Base-by-base conservation (phyloP, 306 rosid genomes). In the Glycine latifolia region DNA sequence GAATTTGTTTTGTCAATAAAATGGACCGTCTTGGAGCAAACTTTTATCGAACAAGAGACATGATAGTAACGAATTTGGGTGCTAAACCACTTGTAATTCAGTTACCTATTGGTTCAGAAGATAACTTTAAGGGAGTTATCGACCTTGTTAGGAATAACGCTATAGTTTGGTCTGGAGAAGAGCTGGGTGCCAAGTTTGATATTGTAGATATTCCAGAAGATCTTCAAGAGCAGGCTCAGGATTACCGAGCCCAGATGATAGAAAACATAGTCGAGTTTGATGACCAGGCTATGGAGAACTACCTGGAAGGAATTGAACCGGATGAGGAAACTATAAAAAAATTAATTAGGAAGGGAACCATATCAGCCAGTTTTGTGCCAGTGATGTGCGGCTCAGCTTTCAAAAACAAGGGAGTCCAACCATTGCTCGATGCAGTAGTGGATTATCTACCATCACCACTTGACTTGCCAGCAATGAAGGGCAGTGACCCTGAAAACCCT, bases 11-110 rank as follows among this genome's bases (percentile, higher is more conserved):
- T 82, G 92, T 95, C 82, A 95, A 95, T 78, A 93, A 95, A 82
- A 95, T 95, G 99, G 99, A 95, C 77, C 96, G 99, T 10, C 97
- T 95, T 73, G 99, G 99, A 60, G 99, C 99, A 3, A 91, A 95
- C 81, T 93, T 93, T 63, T 93, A 89, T 84, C 87, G 97, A 46
- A 95, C 99, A 46, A 93, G 98, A 79, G 99, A 95, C 84, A 95
- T 95, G 99, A 93, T 93, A 54, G 93, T 95, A 76, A 82, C 93
- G 41, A 95, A 95, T 71, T 86, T 95, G 87, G 99, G 99, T 47
- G 99, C 99, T 66, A 93, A 90, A 73, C 99, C 98, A 26, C 92
- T 95, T 79, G 98, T 95, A 62, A 60, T 95, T 87, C 98, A 95
- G 83, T 61, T 95, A 70, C 99, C 99, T 3, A 82, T 95, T 73